Evolutionary conservation across 139 green algal genomes (phyloP), one percentile per base, ranked within the genome.

Genomic region (Dunaliella sp.): DNA sequence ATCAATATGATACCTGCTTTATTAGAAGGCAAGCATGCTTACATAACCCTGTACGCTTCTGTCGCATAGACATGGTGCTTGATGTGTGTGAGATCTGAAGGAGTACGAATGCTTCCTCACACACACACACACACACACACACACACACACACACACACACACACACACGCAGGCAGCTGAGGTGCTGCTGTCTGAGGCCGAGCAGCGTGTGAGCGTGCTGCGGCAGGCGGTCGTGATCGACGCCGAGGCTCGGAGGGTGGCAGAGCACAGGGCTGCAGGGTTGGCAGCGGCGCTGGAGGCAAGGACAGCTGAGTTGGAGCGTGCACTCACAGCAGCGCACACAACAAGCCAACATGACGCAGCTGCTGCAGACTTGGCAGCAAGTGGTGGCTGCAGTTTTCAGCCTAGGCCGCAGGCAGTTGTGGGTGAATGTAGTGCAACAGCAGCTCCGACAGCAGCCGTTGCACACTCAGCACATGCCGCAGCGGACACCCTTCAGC

Each of bases 151-250:
- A n/a, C n/a, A n/a, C n/a, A n/a, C n/a, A n/a, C n/a, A n/a, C n/a
- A n/a, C n/a, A n/a, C 76, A 37, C 30, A 37, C 31, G 12, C 76
- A 81, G 28, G 76, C 76, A 22, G 76, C 76, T 81, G 76, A 81
- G 76, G n/a, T 81, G 76, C 76, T 81, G 76, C 76, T 81, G 76
- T 31, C 28, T 30, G 76, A 81, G n/a, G 76, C 76, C 2, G 76
- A 81, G 76, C 76, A 81, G 76, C 76, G 76, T 2, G 31, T 34
- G 34, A 31, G 48, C 48, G 48, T 65, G 48, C 48, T 65, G 48
- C 48, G 16, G 48, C 48, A 65, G 7, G 16, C 16, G 7, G 16
- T 65, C 7, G 48, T 16, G 7, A 16, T 16, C 48, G 48, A 65
- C 7, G 16, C 7, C 7, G 48, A 16, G 7, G 48, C 48, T 26